A percentile compares a stretch with the other conserved stretches of the same genome.
Evolutionary conservation across 257 asterid genomes (phyloP).

Genomic region (Nicotiana undulata): DNA sequence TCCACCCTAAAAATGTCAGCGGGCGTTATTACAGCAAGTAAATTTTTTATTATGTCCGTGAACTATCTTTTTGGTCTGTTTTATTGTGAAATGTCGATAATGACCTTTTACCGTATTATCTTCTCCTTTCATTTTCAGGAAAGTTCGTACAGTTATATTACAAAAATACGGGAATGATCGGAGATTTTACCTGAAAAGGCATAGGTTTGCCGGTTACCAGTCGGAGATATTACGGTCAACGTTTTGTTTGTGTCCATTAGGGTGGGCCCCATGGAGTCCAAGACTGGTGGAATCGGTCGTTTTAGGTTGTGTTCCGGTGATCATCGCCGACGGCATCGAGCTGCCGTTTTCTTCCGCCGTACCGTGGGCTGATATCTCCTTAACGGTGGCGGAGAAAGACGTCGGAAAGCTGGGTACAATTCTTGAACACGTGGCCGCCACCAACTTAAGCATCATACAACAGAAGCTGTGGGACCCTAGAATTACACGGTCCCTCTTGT

Average conservation of each 20-base stretch:
- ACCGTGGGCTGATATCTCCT: conserved; percentile 65
- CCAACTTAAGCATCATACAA: conserved; percentile 55
- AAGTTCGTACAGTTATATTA: conserved; percentile 59
- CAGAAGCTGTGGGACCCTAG: conserved; percentile 49
- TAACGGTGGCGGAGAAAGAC: conserved; percentile 73
- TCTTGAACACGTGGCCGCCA: conserved; percentile 58
- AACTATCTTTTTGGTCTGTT: neutral
- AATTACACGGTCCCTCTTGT: conserved; percentile 48
- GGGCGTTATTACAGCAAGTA: conserved; percentile 86
- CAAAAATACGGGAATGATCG: conserved; percentile 51
- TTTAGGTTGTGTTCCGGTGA: conserved; percentile 79
- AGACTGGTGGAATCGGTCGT: conserved; percentile 81
- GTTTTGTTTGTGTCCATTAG: conserved; percentile 76
- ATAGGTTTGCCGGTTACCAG: conserved; percentile 64
- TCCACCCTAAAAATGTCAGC: conserved; percentile 82
- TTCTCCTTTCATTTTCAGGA: conserved; percentile 19
- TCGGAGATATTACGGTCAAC: conserved; percentile 70
- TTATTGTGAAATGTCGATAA: neutral
- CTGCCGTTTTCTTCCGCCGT: conserved; percentile 64
- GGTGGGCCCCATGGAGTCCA: conserved; percentile 99
- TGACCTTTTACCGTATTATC: neutral
- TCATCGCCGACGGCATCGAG: conserved; percentile 75
- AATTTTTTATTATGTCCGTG: neutral
- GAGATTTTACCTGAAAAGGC: conserved; percentile 55
- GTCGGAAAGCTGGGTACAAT: conserved; percentile 47